Base-by-base conservation (phyloP, 2,329 filamentous ascomycete species). In the Aspergillus proliferans region DNA sequence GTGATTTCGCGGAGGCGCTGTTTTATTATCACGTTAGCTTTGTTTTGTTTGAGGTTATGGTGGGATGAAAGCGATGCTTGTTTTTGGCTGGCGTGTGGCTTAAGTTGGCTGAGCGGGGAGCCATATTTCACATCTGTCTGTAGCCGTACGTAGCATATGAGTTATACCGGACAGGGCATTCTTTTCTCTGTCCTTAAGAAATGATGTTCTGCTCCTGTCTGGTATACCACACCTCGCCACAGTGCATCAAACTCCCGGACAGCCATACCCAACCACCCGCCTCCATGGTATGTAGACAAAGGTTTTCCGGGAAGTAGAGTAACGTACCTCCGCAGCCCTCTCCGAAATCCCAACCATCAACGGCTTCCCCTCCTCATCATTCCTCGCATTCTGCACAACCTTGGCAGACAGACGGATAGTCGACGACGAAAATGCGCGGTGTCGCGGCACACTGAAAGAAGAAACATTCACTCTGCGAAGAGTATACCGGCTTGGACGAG, bases 281-380 rank as follows among this genome's bases (percentile, higher is more conserved):
- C 6, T 7, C 5, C 34, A 38, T 9, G 14, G 34, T 4, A 28
- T 28, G 9, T 28, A 28, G 34, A 38, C 34, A 15, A 6, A 3
- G 8, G 6, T 4, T n/a, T 22, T 4, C 3, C 41, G 12, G 24
- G 3, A 49, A 40, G 43, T 12, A 19, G 2, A 47, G 43, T 41
- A 45, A 65, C 75, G 45, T 77, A 90, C 87, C 72, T 87, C 82
- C 39, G 87, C 85, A 38, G 92, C 92, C 44, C 91, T 81, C 2
- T 87, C 80, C 0, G 90, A 94, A 53, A 97, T 95, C 47, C 86
- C 85, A 21, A 98, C 78, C 58, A 75, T 74, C 84, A 95, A 89
- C 18, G 85, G 81, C n/a, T 88, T 85, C 22, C 92, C 92, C 48
- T 91, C 83, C 28, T 94, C 88, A 65, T 93, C 88, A 48, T 78